Conservation (phyloP, 208 protist species). For the Herpetomonas tarakana region DNA sequence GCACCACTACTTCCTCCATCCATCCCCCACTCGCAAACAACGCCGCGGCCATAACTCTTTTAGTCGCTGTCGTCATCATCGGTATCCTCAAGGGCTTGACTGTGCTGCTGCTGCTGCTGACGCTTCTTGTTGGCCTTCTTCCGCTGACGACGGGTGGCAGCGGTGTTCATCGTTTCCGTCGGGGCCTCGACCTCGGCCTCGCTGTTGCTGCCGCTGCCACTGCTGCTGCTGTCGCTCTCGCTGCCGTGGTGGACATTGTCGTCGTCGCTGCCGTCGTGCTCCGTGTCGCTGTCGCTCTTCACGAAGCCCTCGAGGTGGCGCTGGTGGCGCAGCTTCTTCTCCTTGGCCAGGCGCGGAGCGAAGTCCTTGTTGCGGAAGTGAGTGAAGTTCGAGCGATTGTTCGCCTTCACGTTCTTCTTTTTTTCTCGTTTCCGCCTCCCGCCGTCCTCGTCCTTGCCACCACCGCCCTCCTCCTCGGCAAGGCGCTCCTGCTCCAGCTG, state of each 20-base stretch:
- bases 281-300: constrained; percentile 6
- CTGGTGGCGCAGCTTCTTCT: constrained; percentile 8
- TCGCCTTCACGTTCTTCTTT: constrained; percentile 89
- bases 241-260: neutral
- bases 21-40: no score
- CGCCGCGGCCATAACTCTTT: no score
- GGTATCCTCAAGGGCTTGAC: neutral
- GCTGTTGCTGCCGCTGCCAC: neutral
- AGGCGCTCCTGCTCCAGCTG: constrained; percentile 19
- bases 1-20: no score
- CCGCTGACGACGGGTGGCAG: constrained; percentile 20
- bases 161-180: constrained; percentile 7
- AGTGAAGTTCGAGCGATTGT: constrained; percentile 85
- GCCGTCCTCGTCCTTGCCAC: constrained; percentile 7
- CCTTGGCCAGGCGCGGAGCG: constrained; percentile 32
- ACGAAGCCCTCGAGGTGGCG: constrained; percentile 2
- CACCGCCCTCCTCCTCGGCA: constrained; percentile 19
- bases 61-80: constrained; percentile 18
- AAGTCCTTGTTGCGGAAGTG: constrained; percentile 89
- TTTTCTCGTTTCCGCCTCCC: constrained; percentile 31
- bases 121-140: constrained; percentile 30
- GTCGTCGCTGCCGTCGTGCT: constrained; percentile 12
- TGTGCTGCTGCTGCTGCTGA: constrained; percentile 19
- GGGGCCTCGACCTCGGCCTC: neutral
- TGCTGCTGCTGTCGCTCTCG: neutral